Evolutionary conservation across 2,329 filamentous ascomycete species (phyloP), one percentile per base, ranked within the genome.

Genomic region (Didymella pomorum): DNA sequence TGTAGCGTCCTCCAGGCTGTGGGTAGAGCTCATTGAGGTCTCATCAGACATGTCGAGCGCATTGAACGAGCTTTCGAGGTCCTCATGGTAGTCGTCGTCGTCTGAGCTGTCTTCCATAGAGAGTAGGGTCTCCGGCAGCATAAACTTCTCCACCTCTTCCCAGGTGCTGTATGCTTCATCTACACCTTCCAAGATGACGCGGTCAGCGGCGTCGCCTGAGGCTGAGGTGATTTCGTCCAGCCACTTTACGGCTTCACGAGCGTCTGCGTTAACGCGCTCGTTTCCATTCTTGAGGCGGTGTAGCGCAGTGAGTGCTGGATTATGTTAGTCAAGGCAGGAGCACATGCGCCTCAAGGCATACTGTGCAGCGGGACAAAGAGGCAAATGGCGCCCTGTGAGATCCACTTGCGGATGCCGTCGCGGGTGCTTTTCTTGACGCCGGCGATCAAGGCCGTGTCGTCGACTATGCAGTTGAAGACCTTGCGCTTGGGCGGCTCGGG

Each of bases 381-480:
- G 63, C 79, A 76, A 47, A 83, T 81, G 63, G 81, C 78, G 58
- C 79, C 80, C 61, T 80, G 79, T 58, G 77, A 76, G 37, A 82
- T 76, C 81, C 81, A 83, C 70, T 82, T 82, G 69, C 79, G 75
- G 61, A 83, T 81, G 51, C 81, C 81, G 66, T 83, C 81, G 62
- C 81, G 75, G 54, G 81, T 83, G 71, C 79, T 81, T 69, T 78
- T 80, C 76, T 82, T 82, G 47, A 81, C 80, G 57, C 81, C 81
- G 39, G 80, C 80, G 55, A 83, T 76, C 62, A 83, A 68, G 29
- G 81, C 81, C 20, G 79, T 81, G 64, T 83, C 81, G 67, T 83
- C 81, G 63, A 82, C 80, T 63, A 83, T 83, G 70, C 81, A 83
- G 74, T 83, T 83, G 78, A 83, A 83, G 56, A 82, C 68, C 74